Percentiles rank a stretch among this genome's conserved stretches.
These are phyloP conservation scores for Scheffersomyces segobiensis DNA, from an alignment of 1,139 yeast genomes.

Conservation along the genomic window DNA sequence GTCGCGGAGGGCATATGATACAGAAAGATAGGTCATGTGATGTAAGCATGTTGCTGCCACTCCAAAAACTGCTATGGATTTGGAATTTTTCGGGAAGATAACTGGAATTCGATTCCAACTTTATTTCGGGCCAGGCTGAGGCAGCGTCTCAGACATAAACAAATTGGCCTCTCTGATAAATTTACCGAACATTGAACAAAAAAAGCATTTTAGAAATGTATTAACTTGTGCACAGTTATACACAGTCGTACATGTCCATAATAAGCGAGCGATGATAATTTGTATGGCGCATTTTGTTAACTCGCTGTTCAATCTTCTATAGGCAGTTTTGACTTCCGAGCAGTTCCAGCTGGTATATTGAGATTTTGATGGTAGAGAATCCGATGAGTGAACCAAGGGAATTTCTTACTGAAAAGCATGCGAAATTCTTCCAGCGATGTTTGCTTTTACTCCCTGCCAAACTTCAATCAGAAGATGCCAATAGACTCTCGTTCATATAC, in stretches of 20 bases:
- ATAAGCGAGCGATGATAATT: not conserved
- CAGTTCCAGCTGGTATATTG: not conserved
- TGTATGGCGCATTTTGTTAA: not conserved
- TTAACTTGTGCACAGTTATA: too few relatives aligned
- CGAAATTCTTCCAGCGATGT: conserved; percentile 50
- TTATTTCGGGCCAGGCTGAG: not conserved
- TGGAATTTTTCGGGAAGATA: not conserved
- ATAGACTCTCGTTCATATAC: conserved; percentile 62
- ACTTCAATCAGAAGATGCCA: conserved; percentile 62
- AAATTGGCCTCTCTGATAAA: not conserved
- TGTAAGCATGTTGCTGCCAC: not conserved
- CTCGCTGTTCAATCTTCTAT: not conserved
- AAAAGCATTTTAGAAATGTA: not conserved
- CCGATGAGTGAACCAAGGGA: not conserved
- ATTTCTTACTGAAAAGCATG: conserved; percentile 36
- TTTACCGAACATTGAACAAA: not conserved
- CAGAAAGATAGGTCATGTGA: not conserved
- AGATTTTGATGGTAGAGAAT: not conserved
- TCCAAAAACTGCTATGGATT: not conserved
- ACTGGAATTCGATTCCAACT: not conserved
- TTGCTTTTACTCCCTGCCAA: conserved; percentile 51
- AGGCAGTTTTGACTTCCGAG: not conserved
- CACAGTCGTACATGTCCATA: not conserved
- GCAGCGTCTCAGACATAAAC: not conserved
- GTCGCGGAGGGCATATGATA: not conserved